Evolutionary conservation across 2,329 filamentous ascomycete species (phyloP).

Genomic region (Monosporascus sp.): DNA sequence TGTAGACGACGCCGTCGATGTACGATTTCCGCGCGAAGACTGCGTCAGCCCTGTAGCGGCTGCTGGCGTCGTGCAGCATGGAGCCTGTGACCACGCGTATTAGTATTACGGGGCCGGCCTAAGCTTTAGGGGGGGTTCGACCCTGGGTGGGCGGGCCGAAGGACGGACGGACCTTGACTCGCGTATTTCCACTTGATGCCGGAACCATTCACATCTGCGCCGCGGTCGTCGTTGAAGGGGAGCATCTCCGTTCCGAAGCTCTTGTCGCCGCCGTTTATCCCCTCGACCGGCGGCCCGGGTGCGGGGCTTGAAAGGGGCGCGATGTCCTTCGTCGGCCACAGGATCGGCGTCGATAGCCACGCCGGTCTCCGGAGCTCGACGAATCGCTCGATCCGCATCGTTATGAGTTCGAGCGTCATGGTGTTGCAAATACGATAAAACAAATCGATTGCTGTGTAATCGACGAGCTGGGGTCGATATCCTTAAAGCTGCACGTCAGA

Average conservation of each 20-base stretch:
- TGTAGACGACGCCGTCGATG: conserved; percentile 56
- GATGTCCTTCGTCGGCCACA: background rate
- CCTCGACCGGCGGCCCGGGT: background rate
- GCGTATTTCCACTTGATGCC: conserved; percentile 25
- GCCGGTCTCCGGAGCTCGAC: background rate
- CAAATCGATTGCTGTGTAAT: no score
- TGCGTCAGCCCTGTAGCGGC: conserved; percentile 30
- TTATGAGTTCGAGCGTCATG: background rate
- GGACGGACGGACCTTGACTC: conserved; percentile 18
- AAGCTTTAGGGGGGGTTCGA: background rate
- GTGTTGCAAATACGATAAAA: background rate
- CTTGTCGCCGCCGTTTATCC: background rate
- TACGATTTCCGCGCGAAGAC: conserved; percentile 57
- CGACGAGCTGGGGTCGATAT: no score
- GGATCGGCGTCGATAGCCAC: background rate
- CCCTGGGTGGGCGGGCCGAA: background rate
- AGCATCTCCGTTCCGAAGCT: background rate
- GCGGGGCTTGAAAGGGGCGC: background rate
- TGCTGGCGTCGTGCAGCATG: conserved; percentile 18
- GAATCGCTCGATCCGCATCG: background rate
- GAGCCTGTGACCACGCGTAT: conserved; percentile 10
- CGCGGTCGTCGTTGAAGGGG: conserved; percentile 9
- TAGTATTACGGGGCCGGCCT: background rate
- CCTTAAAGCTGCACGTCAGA: no score
- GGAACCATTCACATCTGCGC: conserved; percentile 3